Base-by-base conservation (phyloP, 768 basidiomycete species). In the Hirschioporus abietinus region DNA sequence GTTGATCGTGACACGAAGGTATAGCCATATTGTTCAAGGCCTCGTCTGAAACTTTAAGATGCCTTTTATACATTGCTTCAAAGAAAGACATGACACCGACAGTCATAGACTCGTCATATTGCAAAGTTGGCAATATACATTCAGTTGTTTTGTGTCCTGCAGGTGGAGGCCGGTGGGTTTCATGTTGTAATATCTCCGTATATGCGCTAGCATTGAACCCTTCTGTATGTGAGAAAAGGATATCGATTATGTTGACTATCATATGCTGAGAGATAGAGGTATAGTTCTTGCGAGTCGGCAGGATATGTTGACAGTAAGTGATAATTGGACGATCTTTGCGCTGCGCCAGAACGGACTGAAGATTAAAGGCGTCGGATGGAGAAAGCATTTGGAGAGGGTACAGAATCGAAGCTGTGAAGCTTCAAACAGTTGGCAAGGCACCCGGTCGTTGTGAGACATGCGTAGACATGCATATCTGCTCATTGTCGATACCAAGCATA, bases 401-500 rank as follows among this genome's bases (percentile, higher is more conserved):
- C 24, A 61, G 9, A 7, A 61, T 61, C 15, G 60, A 61, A 25
- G 60, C 30, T 4, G 60, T 61, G 24, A 25, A 25, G 30, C 25
- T 25, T 61, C 30, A 15, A 15, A 61, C 60, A 5, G 24, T 61
- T 25, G 60, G 60, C 12, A 34, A 23, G 24, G 60, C 60, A 61
- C 24, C 25, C 3, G 24, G 60, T 7, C 60, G 60, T 24, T 61
- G 60, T 4, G 24, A 25, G 12, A 61, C 60, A 34, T 61, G 60
- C 25, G 30, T 61, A 24, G 60, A 61, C 60, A 61, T 61, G 30
- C 30, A 25, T 25, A 61, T 61, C 23, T 61, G 60, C 24, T 25
- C 30, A 15, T 61, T 61, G 60, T 61, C 60, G 18, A 25, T 25
- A 23, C 60, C 60, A 24, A 61, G 12, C 60, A 61, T 34, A 61